Evolutionary conservation across 1,284 basidiomycete genomes (phyloP).

Genomic region (Wallemia mellicola): DNA sequence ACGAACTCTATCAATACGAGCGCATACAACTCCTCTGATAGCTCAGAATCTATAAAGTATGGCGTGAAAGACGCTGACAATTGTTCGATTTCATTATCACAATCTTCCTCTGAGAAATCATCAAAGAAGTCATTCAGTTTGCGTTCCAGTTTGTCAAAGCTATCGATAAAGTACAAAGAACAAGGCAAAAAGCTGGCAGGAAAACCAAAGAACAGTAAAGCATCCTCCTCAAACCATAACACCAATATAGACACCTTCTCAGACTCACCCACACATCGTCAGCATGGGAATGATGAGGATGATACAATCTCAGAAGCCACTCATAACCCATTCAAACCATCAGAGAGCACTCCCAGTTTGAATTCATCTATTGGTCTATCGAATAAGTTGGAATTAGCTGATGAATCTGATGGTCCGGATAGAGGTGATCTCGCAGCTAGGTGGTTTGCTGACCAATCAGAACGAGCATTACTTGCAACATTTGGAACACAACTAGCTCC

Average conservation of each 20-base stretch:
- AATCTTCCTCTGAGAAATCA: conserved; percentile 1
- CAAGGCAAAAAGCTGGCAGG: neutral
- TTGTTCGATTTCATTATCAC: neutral
- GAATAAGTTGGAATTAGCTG: neutral
- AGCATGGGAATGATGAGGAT: neutral
- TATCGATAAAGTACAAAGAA: neutral
- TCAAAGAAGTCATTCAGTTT: neutral
- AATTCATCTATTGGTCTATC: neutral
- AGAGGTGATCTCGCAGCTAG: neutral
- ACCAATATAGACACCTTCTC: neutral
- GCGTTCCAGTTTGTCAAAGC: neutral
- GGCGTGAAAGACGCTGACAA: neutral
- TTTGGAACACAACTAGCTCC: neutral
- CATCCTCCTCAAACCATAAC: neutral
- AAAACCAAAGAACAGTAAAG: neutral
- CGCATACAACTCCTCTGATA: conserved; percentile 13
- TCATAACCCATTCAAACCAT: neutral
- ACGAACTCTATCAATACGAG: conserved; percentile 54
- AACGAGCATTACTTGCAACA: neutral
- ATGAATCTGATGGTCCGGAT: neutral
- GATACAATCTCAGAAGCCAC: neutral
- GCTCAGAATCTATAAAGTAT: neutral
- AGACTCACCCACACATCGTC: neutral
- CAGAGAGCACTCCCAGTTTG: neutral
- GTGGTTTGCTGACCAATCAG: neutral